Evolutionary conservation across 495 filamentous ascomycete genomes (phyloP).

Genomic region (Penicillium cosmopolitanum): DNA sequence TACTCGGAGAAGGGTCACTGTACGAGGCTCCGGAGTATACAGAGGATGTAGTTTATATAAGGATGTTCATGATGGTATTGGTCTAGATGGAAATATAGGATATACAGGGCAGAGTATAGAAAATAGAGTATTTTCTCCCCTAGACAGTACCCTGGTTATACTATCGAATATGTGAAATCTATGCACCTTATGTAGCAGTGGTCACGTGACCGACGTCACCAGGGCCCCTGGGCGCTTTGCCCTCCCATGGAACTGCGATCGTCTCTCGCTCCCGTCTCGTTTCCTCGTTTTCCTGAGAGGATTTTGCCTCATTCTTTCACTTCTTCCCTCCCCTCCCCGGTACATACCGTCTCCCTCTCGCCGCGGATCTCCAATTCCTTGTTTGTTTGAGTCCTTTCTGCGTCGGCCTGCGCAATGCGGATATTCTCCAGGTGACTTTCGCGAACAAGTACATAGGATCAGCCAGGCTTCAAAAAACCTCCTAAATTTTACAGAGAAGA

Average conservation of each 20-base stretch:
- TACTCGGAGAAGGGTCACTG: background rate
- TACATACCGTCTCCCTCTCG: slow-evolving; percentile 2
- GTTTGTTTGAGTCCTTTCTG: slow-evolving; percentile 4
- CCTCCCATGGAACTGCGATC: slow-evolving; percentile 28
- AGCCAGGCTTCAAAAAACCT: slow-evolving; percentile 2
- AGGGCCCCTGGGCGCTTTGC: slow-evolving; percentile 8
- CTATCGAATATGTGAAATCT: background rate
- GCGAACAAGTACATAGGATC: slow-evolving; percentile 17
- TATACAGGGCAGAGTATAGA: too few relatives aligned
- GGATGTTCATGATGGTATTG: background rate
- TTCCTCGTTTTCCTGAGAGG: background rate
- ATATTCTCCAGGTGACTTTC: slow-evolving; percentile 16
- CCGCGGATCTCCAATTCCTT: background rate
- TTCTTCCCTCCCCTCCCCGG: slow-evolving; percentile 3
- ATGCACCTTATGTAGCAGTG: background rate
- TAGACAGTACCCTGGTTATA: background rate
- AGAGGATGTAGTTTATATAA: too few relatives aligned
- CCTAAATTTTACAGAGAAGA: background rate
- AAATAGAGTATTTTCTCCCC: too few relatives aligned
- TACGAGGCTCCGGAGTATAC: background rate
- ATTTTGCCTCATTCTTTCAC: slow-evolving; percentile 10
- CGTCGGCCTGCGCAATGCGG: slow-evolving; percentile 31
- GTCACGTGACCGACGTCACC: slow-evolving; percentile 12
- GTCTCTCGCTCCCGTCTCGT: slow-evolving; percentile 21
- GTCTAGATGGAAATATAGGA: too few relatives aligned